Evolutionary conservation across 1,139 yeast species (phyloP), one percentile per base, ranked within the genome.

Genomic region (Pichia sp.): DNA sequence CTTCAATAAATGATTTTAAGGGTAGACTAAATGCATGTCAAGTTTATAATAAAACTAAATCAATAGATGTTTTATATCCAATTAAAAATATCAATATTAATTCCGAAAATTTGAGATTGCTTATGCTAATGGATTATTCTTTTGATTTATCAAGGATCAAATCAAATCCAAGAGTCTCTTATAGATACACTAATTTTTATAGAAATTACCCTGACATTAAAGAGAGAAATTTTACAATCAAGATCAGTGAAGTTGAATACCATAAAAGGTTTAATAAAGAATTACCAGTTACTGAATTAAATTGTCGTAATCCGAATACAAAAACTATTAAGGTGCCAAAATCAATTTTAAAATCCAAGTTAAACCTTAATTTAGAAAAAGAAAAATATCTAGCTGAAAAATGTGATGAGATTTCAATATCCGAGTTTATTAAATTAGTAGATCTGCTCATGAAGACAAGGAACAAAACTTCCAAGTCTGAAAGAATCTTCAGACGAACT

Each of bases 81-180:
- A 28, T 39, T 6, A 11, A 22, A 39, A 22, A 39, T 8, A 16
- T 39, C 3, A 39, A 25, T 13, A 16, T 47, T 16, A 45, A 39
- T 28, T 42, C 43, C n/a, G 28, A 19, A 9, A n/a, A 42, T 28
- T 38, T 47, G 22, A 44, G 41, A 22, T 18, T 48, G 19, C 41
- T 48, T 18, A 19, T 38, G n/a, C 22, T 43, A 22, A 38, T 48
- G 44, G 51, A 48, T 34, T 44, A 44, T 34, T 19, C 34, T 27
- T 48, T 30, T n/a, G 31, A 28, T n/a, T 44, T 44, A 45, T 44
- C 42, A 5, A 48, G 19, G 34, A 6, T 44, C 3, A 44, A 46
- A 31, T 22, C 47, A 16, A 7, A 39, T 14, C 13, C 28, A 39
- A 39, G 42, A 39, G 5, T 22, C 2, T 6, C 42, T 7, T 39